Percentiles rank a stretch among this genome's conserved stretches.
Evolutionary conservation across 78 protist genomes (phyloP).

Genomic region (Dictyostelium brefeldianum): DNA sequence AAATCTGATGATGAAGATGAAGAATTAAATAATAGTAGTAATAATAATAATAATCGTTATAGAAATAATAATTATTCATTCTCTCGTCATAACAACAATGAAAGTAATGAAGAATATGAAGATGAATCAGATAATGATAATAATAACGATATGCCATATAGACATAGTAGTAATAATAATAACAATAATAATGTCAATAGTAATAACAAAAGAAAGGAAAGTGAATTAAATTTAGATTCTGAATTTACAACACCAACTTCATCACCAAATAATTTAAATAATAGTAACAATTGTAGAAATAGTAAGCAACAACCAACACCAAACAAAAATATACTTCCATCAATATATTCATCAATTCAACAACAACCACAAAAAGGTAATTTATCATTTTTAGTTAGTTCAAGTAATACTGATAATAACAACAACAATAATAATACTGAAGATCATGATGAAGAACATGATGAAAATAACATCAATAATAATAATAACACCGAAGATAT

Average conservation of each 20-base stretch:
- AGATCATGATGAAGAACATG: background rate
- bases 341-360: background rate
- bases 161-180: background rate
- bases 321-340: background rate
- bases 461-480: background rate
- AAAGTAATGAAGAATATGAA: conserved; percentile 9
- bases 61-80: background rate
- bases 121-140: conserved; percentile 7
- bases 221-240: background rate
- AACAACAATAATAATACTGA: background rate
- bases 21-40: background rate
- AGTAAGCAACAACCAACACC: background rate
- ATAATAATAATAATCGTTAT: background rate
- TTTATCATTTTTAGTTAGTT: conserved; percentile 56
- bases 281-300: background rate
- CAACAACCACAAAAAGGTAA: conserved; percentile 54
- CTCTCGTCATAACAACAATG: background rate
- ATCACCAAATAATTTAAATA: background rate
- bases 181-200: background rate
- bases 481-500: background rate
- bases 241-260: conserved; percentile 3
- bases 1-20: no score
- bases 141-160: background rate
- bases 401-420: background rate
- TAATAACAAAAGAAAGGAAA: background rate